Conservation (phyloP, 1,139 yeast species). For the Candida mesenterica region DNA sequence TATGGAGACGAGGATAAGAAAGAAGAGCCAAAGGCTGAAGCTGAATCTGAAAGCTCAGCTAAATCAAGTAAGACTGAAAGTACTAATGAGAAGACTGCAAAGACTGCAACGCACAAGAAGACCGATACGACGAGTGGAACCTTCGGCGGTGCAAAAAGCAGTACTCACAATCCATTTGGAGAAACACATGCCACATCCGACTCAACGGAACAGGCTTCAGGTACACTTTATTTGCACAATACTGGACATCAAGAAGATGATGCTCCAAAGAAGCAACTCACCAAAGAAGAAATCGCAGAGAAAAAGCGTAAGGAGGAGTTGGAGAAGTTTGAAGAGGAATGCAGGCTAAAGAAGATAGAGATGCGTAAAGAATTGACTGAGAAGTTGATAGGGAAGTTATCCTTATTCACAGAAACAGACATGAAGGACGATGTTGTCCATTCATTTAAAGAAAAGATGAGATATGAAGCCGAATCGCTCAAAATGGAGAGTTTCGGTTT, state of each 20-base stretch:
- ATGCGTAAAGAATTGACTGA: slow-evolving; percentile 64
- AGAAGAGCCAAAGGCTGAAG: slow-evolving; percentile 6
- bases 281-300: slow-evolving; percentile 46
- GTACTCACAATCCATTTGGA: not conserved
- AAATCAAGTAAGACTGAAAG: not conserved
- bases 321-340: slow-evolving; percentile 78
- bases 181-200: not conserved
- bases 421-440: slow-evolving; percentile 64
- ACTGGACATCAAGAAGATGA: slow-evolving; percentile 12
- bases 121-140: slow-evolving; percentile 3
- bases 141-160: not conserved
- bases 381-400: slow-evolving; percentile 62
- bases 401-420: slow-evolving; percentile 82
- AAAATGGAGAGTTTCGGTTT: slow-evolving; percentile 94
- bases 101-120: no score
- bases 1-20: slow-evolving; percentile 34
- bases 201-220: no score
- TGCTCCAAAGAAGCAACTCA: slow-evolving; percentile 21
- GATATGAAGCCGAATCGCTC: slow-evolving; percentile 80
- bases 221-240: slow-evolving; percentile 5
- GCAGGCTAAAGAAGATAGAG: slow-evolving; percentile 66
- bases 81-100: slow-evolving; percentile 4
- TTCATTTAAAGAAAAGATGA: slow-evolving; percentile 69
- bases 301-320: slow-evolving; percentile 57
- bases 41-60: no score